These are phyloP conservation scores for Yamadazyma aaseri DNA, from an alignment of 1,139 yeast genomes.

Conservation along the genomic window DNA sequence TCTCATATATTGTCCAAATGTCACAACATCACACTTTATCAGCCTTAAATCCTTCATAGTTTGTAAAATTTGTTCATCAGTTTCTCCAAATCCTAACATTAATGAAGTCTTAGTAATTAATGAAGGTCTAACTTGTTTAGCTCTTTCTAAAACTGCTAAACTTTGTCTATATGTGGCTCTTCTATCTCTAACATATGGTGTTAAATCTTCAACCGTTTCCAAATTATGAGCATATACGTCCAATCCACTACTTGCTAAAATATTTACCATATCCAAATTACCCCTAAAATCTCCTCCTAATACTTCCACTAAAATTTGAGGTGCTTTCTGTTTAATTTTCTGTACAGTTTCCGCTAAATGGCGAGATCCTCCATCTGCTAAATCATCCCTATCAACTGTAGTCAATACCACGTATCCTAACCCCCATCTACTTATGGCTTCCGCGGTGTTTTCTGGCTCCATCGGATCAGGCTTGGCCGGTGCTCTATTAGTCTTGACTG, in stretches of 20 bases:
- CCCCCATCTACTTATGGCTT: conserved; percentile 97
- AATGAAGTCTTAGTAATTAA: conserved; percentile 89
- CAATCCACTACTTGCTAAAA: conserved; percentile 80
- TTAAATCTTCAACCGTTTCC: conserved; percentile 93
- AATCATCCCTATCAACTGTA: conserved; percentile 96
- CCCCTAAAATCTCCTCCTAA: conserved; percentile 96
- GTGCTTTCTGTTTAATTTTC: conserved; percentile 83
- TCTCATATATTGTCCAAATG: conserved; percentile 99
- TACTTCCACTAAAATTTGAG: conserved; percentile 89
- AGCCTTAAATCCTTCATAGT: conserved; percentile 75
- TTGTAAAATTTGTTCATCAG: conserved; percentile 80
- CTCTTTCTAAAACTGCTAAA: conserved; percentile 69
- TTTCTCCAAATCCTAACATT: conserved; percentile 97
- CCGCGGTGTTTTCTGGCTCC: conserved; percentile 98
- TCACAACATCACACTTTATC: conserved; percentile 86
- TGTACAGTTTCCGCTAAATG: conserved; percentile 88
- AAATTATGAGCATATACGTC: conserved; percentile 97
- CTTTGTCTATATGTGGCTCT: conserved; percentile 95
- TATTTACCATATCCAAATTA: conserved; percentile 73
- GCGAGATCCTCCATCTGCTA: conserved; percentile 87
- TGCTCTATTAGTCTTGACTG: conserved; percentile 85
- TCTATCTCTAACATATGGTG: conserved; percentile 95
- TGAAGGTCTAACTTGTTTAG: conserved; percentile 73
- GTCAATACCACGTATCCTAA: conserved; percentile 96
- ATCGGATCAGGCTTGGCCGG: conserved; percentile 91